Percentiles rank a stretch among this genome's conserved stretches.
Evolutionary conservation across 2,329 filamentous ascomycete genomes (phyloP).

Genomic region (Claviceps sp.): DNA sequence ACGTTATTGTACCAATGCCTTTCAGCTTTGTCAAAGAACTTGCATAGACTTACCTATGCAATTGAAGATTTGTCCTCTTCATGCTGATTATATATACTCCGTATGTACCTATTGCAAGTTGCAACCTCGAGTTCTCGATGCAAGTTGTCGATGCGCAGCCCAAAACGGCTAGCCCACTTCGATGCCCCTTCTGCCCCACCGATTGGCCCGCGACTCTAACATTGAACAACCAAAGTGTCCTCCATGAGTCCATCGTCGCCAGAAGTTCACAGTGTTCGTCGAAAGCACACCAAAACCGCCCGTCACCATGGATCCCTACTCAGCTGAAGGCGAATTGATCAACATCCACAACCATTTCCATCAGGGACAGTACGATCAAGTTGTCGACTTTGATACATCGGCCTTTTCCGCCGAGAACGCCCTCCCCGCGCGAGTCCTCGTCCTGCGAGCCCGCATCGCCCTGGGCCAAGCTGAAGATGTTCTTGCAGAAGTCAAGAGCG

Average conservation of each 20-base stretch:
- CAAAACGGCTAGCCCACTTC: background rate
- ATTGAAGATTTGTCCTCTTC: background rate
- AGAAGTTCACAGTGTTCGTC: background rate
- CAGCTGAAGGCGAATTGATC: slow-evolving; percentile 56
- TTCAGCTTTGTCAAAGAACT: too few relatives aligned
- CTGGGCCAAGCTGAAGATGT: slow-evolving; percentile 67
- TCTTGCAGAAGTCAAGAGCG: slow-evolving; percentile 51
- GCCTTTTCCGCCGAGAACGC: slow-evolving; percentile 67
- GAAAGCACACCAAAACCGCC: slow-evolving; percentile 8
- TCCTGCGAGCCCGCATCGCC: slow-evolving; percentile 71
- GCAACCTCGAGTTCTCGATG: too few relatives aligned
- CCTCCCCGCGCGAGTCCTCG: slow-evolving; percentile 61
- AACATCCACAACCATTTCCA: slow-evolving; percentile 60
- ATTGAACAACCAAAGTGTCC: slow-evolving; percentile 4
- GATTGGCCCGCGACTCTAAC: slow-evolving; percentile 2
- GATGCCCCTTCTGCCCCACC: slow-evolving; percentile 1
- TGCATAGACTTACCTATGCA: too few relatives aligned
- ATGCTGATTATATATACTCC: background rate
- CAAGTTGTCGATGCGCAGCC: background rate
- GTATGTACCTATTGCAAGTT: too few relatives aligned
- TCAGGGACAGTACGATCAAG: slow-evolving; percentile 74
- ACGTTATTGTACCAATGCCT: too few relatives aligned
- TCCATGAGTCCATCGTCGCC: slow-evolving; percentile 1
- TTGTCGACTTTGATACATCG: slow-evolving; percentile 73
- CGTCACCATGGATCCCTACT: slow-evolving; percentile 53